Percentiles rank a stretch among this genome's conserved stretches.
These are phyloP conservation scores for Yamadazyma oceani DNA, from an alignment of 1,139 yeast species.

Conservation along the genomic window DNA sequence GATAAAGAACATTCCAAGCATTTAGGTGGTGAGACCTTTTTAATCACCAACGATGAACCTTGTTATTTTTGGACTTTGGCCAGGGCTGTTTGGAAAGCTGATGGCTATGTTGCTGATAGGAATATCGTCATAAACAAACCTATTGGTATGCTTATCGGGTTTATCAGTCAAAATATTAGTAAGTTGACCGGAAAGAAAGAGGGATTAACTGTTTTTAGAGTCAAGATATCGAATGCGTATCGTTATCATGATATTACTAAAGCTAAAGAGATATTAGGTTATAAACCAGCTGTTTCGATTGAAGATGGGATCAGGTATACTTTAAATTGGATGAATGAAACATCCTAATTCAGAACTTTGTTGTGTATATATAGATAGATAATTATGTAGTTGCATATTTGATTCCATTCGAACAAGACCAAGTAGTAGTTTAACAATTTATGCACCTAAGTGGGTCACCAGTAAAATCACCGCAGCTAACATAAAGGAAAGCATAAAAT, in stretches of 20 bases:
- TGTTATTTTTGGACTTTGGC: constrained; percentile 97
- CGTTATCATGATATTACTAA: constrained; percentile 91
- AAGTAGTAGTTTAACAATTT: background rate
- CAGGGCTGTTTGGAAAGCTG: constrained; percentile 95
- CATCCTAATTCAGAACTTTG: constrained; percentile 14
- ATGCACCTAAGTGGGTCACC: background rate
- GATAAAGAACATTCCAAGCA: constrained; percentile 34
- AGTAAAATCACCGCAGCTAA: background rate
- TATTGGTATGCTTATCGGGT: constrained; percentile 78
- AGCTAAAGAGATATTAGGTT: constrained; percentile 77
- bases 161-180: constrained; percentile 71
- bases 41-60: constrained; percentile 92
- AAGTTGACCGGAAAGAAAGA: constrained; percentile 78
- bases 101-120: constrained; percentile 73
- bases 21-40: constrained; percentile 85
- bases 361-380: background rate
- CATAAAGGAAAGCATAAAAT: background rate
- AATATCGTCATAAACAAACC: constrained; percentile 71
- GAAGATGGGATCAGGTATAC: constrained; percentile 83
- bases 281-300: constrained; percentile 75
- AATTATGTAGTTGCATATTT: background rate
- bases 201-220: constrained; percentile 95
- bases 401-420: no score
- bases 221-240: constrained; percentile 87
- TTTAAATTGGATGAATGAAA: constrained; percentile 86